Evolutionary conservation across 2,329 filamentous ascomycete species (phyloP), one percentile per base, ranked within the genome.

Genomic region (Achaetomium macrosporum): DNA sequence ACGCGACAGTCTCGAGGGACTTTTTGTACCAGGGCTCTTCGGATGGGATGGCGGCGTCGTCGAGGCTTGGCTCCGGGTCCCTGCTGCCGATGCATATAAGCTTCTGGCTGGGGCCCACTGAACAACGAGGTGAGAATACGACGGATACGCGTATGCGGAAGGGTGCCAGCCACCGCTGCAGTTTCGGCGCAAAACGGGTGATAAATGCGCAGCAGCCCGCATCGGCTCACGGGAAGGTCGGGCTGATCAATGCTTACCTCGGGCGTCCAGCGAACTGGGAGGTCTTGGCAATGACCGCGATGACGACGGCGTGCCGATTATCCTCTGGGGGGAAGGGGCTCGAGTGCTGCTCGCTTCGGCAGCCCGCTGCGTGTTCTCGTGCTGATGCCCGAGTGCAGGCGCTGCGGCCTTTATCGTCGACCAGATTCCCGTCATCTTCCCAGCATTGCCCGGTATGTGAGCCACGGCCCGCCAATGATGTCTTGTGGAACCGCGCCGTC

Each of bases 1-100:
- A 29, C 57, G 60, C 41, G 60, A 57, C 9, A 50, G 36, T 35
- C 51, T 55, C 12, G 59, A 44, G 9, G 53, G 56, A 31, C 56
- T 53, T 31, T 54, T 52, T 48, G 35, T 48, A n/a, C 37, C 47
- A 15, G 44, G 40, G 47, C 42, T 49, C 17, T 37, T 45, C 2
- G 47, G 11, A 30, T 46, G 51, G 36, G 56, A 41, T 33, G 55
- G 56, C 17, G 55, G 46, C 29, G 57, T 49, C 16, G 50, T 47
- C 17, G 54, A 42, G 35, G 44, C 42, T 49, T 49, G 53, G 44
- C 55, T 57, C 29, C 44, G 50, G 45, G 42, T 48, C 42, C 33
- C 48, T 55, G 51, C 47, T 51, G 36, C 50, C 29, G 41, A 46
- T 41, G 53, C 44, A 44, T 55, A 47, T 56, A 42, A 53, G 50